phyloP scores from a whole-genome alignment of 2,329 filamentous ascomycete genomes.

The Parascedosporium putredinis region DNA sequence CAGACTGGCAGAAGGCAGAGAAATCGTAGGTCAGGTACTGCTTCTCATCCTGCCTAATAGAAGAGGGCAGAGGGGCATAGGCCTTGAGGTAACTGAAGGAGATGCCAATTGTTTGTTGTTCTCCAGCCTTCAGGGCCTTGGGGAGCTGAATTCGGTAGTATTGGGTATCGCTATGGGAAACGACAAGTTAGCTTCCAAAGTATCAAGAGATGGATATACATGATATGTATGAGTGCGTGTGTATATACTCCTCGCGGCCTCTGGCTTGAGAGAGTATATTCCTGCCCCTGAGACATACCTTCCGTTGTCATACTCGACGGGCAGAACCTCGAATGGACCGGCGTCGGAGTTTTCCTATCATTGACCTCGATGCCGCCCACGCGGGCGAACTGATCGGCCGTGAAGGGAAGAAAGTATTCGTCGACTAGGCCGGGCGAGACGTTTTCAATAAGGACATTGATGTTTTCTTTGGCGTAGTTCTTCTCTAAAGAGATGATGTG shows the following conservation, averaged over 20 bases:
- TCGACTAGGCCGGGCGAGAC: constrained; percentile 65
- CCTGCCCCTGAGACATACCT: constrained; percentile 30
- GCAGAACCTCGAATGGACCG: constrained; percentile 57
- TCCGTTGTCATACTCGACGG: constrained; percentile 52
- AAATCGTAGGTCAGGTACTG: constrained; percentile 83
- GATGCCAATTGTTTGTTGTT: constrained; percentile 78
- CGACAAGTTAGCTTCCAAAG: neutral
- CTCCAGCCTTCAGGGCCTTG: constrained; percentile 60
- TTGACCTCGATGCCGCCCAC: constrained; percentile 83
- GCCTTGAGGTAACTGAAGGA: constrained; percentile 71
- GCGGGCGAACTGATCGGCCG: constrained; percentile 60
- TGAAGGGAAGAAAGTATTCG: constrained; percentile 88
- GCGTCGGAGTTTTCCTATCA: constrained; percentile 73
- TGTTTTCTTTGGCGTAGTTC: constrained; percentile 76
- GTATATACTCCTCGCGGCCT: no score
- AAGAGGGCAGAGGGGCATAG: constrained; percentile 68
- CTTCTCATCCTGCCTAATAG: constrained; percentile 72
- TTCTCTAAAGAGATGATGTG: constrained; percentile 89
- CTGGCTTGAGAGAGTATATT: neutral
- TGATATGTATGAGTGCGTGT: no score
- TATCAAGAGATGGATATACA: no score
- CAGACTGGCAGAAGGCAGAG: constrained; percentile 73
- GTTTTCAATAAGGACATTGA: constrained; percentile 95
- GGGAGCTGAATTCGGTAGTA: constrained; percentile 81
- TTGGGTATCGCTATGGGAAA: constrained; percentile 49